A percentile compares a stretch with the other conserved stretches of the same genome.
Conservation (phyloP, 208 protist genomes). For the Blechomonas ayalai region DNA sequence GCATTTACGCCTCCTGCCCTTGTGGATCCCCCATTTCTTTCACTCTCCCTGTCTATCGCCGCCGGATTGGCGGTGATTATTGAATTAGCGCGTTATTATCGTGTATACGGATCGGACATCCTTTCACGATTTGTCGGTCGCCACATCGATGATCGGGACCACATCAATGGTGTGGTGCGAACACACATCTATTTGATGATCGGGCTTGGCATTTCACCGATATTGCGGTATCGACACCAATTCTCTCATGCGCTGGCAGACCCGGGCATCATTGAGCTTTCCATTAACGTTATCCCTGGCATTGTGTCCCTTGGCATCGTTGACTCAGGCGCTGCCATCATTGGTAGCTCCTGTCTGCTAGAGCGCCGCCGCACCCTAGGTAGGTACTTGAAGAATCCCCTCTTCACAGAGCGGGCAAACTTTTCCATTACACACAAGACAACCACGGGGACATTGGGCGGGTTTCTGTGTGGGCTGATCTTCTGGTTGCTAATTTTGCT, state of each 20-base stretch:
- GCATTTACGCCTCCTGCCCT: slow-evolving; percentile 71
- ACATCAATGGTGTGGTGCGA: slow-evolving; percentile 52
- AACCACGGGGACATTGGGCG: slow-evolving; percentile 71
- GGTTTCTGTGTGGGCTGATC: slow-evolving; percentile 52
- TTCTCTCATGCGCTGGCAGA: slow-evolving; percentile 10
- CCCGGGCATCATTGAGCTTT: slow-evolving; percentile 54
- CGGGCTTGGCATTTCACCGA: slow-evolving; percentile 59
- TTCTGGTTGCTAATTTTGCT: slow-evolving; percentile 68
- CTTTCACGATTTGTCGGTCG: slow-evolving; percentile 43
- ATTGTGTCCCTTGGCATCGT: slow-evolving; percentile 78
- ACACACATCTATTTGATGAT: slow-evolving; percentile 88
- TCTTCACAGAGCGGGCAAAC: slow-evolving; percentile 79
- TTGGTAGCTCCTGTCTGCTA: slow-evolving; percentile 71
- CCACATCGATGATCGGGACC: slow-evolving; percentile 78
- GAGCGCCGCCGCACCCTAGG: slow-evolving; percentile 53
- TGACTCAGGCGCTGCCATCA: slow-evolving; percentile 74
- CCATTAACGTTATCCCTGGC: slow-evolving; percentile 77
- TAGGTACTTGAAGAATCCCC: slow-evolving; percentile 59
- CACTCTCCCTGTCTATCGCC: slow-evolving; percentile 63
- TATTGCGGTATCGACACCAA: slow-evolving; percentile 60
- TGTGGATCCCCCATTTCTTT: slow-evolving; percentile 77
- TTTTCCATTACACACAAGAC: slow-evolving; percentile 85
- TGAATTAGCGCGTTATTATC: slow-evolving; percentile 58
- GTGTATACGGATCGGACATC: slow-evolving; percentile 44
- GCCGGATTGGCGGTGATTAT: slow-evolving; percentile 39